These are phyloP conservation scores for Debaryomyces prosopidis DNA, from an alignment of 805 yeast species.

Conservation along the genomic window DNA sequence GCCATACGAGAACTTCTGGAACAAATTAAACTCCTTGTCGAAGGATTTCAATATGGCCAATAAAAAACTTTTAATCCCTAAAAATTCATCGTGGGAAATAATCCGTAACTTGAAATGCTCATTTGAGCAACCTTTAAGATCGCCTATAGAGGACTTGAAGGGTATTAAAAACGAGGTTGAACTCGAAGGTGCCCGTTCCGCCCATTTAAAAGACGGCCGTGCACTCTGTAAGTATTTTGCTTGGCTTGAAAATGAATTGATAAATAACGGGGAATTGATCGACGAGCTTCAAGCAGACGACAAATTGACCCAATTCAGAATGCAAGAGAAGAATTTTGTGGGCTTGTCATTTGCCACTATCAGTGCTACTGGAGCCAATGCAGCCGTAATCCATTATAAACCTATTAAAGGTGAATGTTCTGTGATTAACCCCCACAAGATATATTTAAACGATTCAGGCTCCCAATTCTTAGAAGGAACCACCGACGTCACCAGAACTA, in stretches of 20 bases:
- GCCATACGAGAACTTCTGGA: conserved; percentile 49
- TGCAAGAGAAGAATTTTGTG: conserved; percentile 46
- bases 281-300: conserved; percentile 65
- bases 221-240: conserved; percentile 55
- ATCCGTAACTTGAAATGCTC: conserved; percentile 32
- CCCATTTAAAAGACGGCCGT: conserved; percentile 60
- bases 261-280: conserved; percentile 37
- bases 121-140: conserved; percentile 26
- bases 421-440: conserved; percentile 51
- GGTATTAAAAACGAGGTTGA: conserved; percentile 52
- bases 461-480: conserved; percentile 65
- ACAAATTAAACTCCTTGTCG: conserved; percentile 39
- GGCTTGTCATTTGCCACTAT: conserved; percentile 77
- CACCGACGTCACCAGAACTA: conserved; percentile 63
- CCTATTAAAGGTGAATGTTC: conserved; percentile 49
- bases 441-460: conserved; percentile 60
- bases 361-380: conserved; percentile 73
- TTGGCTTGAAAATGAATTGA: conserved; percentile 59
- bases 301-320: conserved; percentile 37
- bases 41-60: conserved; percentile 30
- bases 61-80: conserved; percentile 31
- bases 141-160: conserved; percentile 51
- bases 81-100: conserved; percentile 41
- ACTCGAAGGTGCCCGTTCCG: conserved; percentile 48
- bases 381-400: conserved; percentile 74